phyloP scores from a whole-genome alignment of 2,329 filamentous ascomycete species.

The Plenodomus biglobosus region DNA sequence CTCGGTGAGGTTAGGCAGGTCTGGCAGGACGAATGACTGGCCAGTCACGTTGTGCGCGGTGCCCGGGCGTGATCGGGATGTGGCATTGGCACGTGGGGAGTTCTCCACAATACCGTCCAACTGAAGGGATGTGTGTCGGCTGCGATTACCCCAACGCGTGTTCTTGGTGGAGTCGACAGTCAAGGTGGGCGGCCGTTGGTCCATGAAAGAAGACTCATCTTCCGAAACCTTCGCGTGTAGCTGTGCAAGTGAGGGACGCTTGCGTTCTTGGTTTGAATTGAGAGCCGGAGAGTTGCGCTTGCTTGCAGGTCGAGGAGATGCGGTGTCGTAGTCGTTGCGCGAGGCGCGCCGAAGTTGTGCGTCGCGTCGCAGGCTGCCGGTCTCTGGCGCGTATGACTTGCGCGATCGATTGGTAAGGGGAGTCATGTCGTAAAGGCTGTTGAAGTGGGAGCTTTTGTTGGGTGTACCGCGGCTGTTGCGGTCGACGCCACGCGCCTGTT shows the following conservation, averaged over 20 bases:
- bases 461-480: constrained; percentile 42
- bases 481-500: constrained; percentile 57
- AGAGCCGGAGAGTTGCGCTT: constrained; percentile 39
- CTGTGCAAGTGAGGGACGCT: constrained; percentile 57
- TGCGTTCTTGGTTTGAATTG: constrained; percentile 34
- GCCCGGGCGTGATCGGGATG: constrained; percentile 39
- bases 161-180: constrained; percentile 48
- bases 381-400: constrained; percentile 38
- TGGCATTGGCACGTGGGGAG: constrained; percentile 19
- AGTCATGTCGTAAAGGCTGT: constrained; percentile 52
- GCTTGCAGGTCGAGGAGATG: constrained; percentile 44
- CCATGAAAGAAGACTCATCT: constrained; percentile 56
- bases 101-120: constrained; percentile 31
- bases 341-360: constrained; percentile 51
- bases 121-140: constrained; percentile 47
- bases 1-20: constrained; percentile 63
- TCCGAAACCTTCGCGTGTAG: constrained; percentile 57
- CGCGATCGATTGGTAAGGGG: constrained; percentile 45
- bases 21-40: constrained; percentile 63
- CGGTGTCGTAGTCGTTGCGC: constrained; percentile 45
- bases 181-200: constrained; percentile 53
- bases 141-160: constrained; percentile 57
- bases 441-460: constrained; percentile 54
- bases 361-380: constrained; percentile 47
- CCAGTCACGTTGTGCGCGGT: constrained; percentile 54